Evolutionary conservation across 805 yeast species (phyloP).

Genomic region (Myxozyma kluyveri): DNA sequence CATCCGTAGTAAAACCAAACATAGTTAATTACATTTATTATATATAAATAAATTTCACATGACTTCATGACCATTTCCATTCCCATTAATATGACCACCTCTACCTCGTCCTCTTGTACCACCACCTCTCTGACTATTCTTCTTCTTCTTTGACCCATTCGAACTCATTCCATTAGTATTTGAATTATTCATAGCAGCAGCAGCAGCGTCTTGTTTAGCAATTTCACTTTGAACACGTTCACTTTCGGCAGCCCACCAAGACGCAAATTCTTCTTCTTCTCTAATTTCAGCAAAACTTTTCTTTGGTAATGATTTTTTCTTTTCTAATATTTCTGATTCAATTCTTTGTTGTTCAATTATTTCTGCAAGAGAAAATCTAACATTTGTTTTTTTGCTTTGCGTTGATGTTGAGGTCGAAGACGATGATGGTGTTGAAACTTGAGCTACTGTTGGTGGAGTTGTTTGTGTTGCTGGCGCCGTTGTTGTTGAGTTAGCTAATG

Average conservation of each 20-base stretch:
- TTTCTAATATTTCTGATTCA: conserved; percentile 43
- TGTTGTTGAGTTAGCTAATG: neutral
- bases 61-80: neutral
- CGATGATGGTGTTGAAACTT: conserved; percentile 1
- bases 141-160: neutral
- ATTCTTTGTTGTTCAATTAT: conserved; percentile 37
- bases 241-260: conserved; percentile 85
- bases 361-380: conserved; percentile 24
- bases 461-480: neutral
- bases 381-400: neutral
- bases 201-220: conserved; percentile 10
- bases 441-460: neutral
- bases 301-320: conserved; percentile 37
- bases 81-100: conserved; percentile 1
- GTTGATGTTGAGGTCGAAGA: neutral
- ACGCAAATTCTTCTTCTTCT: conserved; percentile 78
- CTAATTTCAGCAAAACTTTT: conserved; percentile 64
- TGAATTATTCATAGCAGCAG: too few species aligned
- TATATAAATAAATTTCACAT: too few species aligned
- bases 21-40: too few species aligned
- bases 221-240: conserved; percentile 34
- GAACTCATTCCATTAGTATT: neutral
- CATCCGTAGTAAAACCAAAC: too few species aligned
- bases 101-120: conserved; percentile 9
- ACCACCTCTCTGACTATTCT: conserved; percentile 1